Evolutionary conservation across 441 rosid genomes (phyloP), one percentile per base, ranked within the genome.

Genomic region (Geranium incanum): DNA sequence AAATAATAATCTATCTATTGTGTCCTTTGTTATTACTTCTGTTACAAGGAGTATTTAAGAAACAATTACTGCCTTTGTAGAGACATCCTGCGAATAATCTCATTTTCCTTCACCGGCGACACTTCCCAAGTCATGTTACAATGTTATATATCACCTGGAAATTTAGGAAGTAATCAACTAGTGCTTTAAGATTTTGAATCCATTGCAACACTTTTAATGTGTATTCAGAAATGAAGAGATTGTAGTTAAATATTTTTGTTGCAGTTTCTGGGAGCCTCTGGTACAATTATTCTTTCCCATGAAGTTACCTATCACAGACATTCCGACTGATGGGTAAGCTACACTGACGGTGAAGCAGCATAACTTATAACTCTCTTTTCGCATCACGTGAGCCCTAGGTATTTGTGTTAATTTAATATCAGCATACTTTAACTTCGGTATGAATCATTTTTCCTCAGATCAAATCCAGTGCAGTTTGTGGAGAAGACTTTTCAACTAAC

Each of bases 281-380:
- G 62, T 55, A 75, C 41, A 70, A 5, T 23, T 75, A 28, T 65
- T 66, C 36, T 66, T 57, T 33, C 78, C 78, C 3, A 48, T 66
- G 70, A 75, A 66, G 68, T 70, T 75, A 65, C 18, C 62, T 43
- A 23, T 57, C 59, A 18, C 70, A 66, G 67, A 15, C 36, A 55
- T 75, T 57, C 71, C 74, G 39, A 39, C 74, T 66, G 74, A 75
- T 66, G 78, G 78, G 78, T 75, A 38, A 70, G 70, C 67, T 70
- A 59, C 2, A 59, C 33, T 52, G 18, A 59, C 21, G 28, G 21
- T 18, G 65, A 59, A 59, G 21, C 65, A 21, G 36, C 66, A 62
- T 21, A 62, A 23, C 23, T 21, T 16, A 3, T 62, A 62, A 6
- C 36, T 62, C 19, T 19, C 38, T 62, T 23, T 62, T 62, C 37